These are phyloP conservation scores for Colletotrichum viniferum DNA, from an alignment of 2,329 filamentous ascomycete genomes.

Conservation along the genomic window DNA sequence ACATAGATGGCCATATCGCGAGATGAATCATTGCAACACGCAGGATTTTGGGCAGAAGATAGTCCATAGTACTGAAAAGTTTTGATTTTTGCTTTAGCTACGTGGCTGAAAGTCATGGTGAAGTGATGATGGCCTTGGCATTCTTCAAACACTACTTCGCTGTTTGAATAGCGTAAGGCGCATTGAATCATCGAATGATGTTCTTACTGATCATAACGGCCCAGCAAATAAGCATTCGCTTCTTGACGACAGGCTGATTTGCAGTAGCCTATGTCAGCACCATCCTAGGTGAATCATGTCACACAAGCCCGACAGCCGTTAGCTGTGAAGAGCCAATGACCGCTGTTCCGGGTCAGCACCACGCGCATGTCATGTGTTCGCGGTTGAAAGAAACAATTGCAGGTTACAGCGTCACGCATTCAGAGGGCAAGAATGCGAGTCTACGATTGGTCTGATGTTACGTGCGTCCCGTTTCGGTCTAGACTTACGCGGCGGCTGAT, in stretches of 20 bases:
- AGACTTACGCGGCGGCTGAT: not conserved
- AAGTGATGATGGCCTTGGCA: too few species aligned
- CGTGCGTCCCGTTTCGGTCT: not conserved
- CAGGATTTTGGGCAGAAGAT: too few species aligned
- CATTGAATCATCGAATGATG: not conserved
- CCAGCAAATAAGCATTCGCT: not conserved
- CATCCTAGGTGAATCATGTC: not conserved
- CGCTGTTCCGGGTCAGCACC: not conserved
- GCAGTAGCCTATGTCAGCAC: not conserved
- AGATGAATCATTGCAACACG: too few species aligned
- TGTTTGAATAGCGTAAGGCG: too few species aligned
- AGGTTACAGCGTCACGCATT: not conserved
- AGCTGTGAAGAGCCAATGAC: not conserved
- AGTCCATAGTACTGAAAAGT: too few species aligned
- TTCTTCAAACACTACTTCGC: too few species aligned
- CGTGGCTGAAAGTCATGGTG: too few species aligned
- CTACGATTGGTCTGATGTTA: not conserved
- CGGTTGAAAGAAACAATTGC: not conserved
- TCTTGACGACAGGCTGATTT: not conserved
- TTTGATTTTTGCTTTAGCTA: too few species aligned
- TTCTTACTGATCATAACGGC: not conserved
- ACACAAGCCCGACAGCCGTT: not conserved
- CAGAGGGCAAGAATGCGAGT: fast-evolving
- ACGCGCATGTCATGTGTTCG: not conserved
- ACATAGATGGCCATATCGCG: too few species aligned